Evolutionary conservation across 208 protist genomes (phyloP), one percentile per base, ranked within the genome.

Genomic region (Crithidia mellificae): DNA sequence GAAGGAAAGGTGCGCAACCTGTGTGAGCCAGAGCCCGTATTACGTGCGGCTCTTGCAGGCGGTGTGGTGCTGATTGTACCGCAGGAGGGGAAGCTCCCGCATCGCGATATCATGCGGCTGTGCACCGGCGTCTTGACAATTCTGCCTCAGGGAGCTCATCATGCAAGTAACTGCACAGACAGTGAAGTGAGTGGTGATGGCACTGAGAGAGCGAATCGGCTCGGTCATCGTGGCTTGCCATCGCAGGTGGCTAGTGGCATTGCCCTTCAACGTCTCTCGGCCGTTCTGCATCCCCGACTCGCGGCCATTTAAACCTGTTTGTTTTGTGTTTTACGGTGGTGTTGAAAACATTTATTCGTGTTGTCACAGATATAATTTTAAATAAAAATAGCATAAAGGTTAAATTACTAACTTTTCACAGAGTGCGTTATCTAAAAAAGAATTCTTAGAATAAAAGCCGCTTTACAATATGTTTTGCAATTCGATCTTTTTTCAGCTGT

Each of bases 191-290:
- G n/a, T n/a, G n/a, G n/a, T n/a, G n/a, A n/a, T n/a, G n/a, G n/a
- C n/a, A n/a, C n/a, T n/a, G n/a, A n/a, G n/a, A n/a, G n/a, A n/a
- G n/a, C n/a, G n/a, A n/a, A n/a, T n/a, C n/a, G n/a, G n/a, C n/a
- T n/a, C n/a, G 64, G 65, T 6, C 65, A 72, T 53, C 65, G 73
- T n/a, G 90, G 90, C 20, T 52, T 96, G 49, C 83, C 91, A 0
- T 81, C 88, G 3, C 77, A 91, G 58, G 88, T 96, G 30, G 88
- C 88, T 5, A 85, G 78, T 39, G 91, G 86, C 22, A 92, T 96
- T 63, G 91, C 91, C 0, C 44, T 96, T n/a, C 88, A 93, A 63
- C 91, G 91, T 2, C 55, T 93, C 8, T 93, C 82, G 25, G 71
- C 81, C 2, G 77, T 93, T 1, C 55, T 91, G 70, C 88, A 96